A percentile compares a stretch with the other conserved stretches of the same genome.
Conservation (phyloP, 352 stramenopile genomes). For the Pythium monospermum region DNA sequence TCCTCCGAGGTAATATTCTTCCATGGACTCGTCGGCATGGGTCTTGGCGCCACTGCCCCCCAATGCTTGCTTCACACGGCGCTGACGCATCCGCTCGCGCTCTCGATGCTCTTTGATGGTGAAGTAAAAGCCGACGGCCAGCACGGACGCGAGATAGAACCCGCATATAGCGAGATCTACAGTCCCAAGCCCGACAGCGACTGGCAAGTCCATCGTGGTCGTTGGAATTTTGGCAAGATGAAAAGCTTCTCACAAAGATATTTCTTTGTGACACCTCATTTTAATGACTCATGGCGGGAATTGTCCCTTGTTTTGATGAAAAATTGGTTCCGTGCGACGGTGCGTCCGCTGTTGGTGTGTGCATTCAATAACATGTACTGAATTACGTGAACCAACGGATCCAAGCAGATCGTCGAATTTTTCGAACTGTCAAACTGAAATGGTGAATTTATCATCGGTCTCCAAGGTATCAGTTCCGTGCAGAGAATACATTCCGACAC, state of each 20-base stretch:
- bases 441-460: no score
- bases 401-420: no score
- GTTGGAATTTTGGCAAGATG: background rate
- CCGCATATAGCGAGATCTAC: slow-evolving; percentile 52
- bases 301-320: slow-evolving; percentile 13
- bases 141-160: slow-evolving; percentile 54
- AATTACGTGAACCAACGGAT: no score
- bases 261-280: slow-evolving; percentile 13
- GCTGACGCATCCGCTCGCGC: slow-evolving; percentile 30
- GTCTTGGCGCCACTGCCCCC: slow-evolving; percentile 10
- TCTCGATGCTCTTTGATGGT: slow-evolving; percentile 49
- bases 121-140: slow-evolving; percentile 63
- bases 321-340: slow-evolving; percentile 16
- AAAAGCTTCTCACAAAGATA: slow-evolving; percentile 7
- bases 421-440: no score
- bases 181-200: slow-evolving; percentile 28
- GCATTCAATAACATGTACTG: no score
- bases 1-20: slow-evolving; percentile 75
- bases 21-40: slow-evolving; percentile 32
- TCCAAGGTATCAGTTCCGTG: no score
- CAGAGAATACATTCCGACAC: no score
- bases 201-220: background rate
- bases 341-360: no score
- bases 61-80: slow-evolving; percentile 13
- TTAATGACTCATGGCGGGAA: slow-evolving; percentile 11